phyloP scores from a whole-genome alignment of 192 early-diverging fungal species.

The Podila minutissima region DNA sequence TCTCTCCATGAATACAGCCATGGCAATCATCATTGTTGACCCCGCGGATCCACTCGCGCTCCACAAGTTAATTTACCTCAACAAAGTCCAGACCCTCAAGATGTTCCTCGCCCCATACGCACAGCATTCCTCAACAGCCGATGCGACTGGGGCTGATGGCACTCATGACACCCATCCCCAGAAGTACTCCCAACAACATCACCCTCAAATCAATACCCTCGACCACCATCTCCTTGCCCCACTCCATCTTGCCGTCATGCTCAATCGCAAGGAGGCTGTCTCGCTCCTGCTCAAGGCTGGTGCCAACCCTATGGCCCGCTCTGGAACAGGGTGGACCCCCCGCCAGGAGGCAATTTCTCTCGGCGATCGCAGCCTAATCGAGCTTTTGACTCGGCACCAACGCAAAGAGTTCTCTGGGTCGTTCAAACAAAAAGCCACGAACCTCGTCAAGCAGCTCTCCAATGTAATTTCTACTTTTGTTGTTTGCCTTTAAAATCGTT shows the following conservation, averaged over 20 bases:
- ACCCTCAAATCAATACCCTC: slow-evolving; percentile 36
- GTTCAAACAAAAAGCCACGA: slow-evolving; percentile 44
- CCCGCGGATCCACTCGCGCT: slow-evolving; percentile 35
- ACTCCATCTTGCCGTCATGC: slow-evolving; percentile 48
- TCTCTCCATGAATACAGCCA: not conserved
- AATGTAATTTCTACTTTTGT: not conserved
- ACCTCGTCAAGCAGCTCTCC: slow-evolving; percentile 44
- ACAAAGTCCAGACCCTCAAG: slow-evolving; percentile 41
- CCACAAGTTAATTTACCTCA: slow-evolving; percentile 44
- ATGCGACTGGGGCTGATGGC: not conserved
- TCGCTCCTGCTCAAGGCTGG: slow-evolving; percentile 27
- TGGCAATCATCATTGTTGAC: slow-evolving; percentile 25
- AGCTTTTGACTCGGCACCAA: slow-evolving; percentile 32
- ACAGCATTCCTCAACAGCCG: slow-evolving; percentile 3
- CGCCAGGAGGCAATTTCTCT: slow-evolving; percentile 39
- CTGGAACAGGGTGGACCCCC: slow-evolving; percentile 43
- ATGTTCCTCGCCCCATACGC: slow-evolving; percentile 36
- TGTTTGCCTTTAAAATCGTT: not conserved
- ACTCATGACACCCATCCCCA: not conserved
- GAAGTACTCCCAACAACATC: not conserved
- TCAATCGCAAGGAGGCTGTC: slow-evolving; percentile 39
- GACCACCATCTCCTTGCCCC: slow-evolving; percentile 41
- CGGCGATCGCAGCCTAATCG: slow-evolving; percentile 43
- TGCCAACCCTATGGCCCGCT: slow-evolving; percentile 42
- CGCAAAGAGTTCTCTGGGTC: slow-evolving; percentile 40